Percentiles rank a stretch among this genome's conserved stretches.
These are phyloP conservation scores for Sicyos baderoa DNA, from an alignment of 306 rosid species.

Conservation along the genomic window DNA sequence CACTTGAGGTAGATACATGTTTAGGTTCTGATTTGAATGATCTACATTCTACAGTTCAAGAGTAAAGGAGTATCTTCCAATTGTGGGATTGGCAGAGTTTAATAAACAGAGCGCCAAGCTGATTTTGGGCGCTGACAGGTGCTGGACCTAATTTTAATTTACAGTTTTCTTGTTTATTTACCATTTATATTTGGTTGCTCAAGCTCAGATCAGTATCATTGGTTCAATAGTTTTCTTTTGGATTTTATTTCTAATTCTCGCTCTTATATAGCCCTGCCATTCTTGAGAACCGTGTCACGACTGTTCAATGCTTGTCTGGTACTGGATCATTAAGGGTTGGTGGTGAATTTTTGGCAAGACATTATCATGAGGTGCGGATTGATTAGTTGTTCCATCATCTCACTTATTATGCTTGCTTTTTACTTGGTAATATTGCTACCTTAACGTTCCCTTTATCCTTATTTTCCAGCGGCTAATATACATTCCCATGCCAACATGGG, in stretches of 20 bases:
- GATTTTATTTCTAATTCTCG: constrained; percentile 7
- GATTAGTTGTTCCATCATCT: constrained; percentile 15
- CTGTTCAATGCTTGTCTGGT: constrained; percentile 93
- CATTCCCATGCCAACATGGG: constrained; percentile 95
- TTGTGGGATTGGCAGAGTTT: constrained; percentile 77
- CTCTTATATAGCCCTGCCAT: constrained; percentile 67
- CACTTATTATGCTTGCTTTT: not conserved
- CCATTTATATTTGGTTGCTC: constrained; percentile 4
- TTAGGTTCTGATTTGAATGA: constrained; percentile 10
- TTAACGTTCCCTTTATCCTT: constrained; percentile 7
- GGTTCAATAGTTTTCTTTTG: not conserved
- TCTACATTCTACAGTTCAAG: constrained; percentile 58
- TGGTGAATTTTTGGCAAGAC: constrained; percentile 87
- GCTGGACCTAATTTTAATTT: not conserved
- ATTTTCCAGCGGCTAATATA: constrained; percentile 64
- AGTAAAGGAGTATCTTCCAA: constrained; percentile 82
- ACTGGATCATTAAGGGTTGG: constrained; percentile 98
- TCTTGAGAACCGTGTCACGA: constrained; percentile 71
- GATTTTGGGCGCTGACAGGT: constrained; percentile 93
- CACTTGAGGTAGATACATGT: constrained; percentile 18
- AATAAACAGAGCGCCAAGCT: constrained; percentile 88
- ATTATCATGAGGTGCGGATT: constrained; percentile 72
- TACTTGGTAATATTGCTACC: not conserved
- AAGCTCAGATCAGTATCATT: not conserved
- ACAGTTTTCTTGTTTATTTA: not conserved